These are phyloP conservation scores for Elongisporangium senticosum DNA, from an alignment of 352 stramenopile species.

Conservation along the genomic window DNA sequence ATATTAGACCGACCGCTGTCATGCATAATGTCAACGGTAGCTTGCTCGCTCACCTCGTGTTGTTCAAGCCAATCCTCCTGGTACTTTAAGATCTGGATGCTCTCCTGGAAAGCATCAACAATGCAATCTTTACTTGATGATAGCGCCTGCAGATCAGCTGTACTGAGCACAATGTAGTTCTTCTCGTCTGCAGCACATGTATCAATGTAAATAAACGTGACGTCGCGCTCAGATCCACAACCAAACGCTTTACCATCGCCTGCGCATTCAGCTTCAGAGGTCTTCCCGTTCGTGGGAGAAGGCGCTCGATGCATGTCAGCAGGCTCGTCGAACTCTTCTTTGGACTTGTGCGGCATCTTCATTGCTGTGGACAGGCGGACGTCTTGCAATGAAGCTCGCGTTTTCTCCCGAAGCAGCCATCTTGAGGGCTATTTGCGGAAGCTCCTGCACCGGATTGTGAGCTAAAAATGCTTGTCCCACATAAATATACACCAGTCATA, in stretches of 20 bases:
- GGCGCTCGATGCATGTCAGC: not conserved
- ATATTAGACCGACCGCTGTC: not conserved
- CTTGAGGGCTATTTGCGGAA: not conserved
- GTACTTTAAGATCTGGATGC: constrained; percentile 2
- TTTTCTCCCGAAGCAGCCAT: not conserved
- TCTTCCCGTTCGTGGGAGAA: not conserved
- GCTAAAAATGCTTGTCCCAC: not conserved
- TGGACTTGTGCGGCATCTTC: not conserved
- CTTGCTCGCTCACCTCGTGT: constrained; percentile 30
- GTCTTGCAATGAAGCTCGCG: not conserved
- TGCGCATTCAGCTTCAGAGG: not conserved
- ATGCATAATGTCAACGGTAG: not conserved
- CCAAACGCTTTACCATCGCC: not conserved
- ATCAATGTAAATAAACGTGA: not conserved
- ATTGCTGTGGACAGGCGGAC: not conserved
- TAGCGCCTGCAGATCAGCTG: constrained; percentile 30
- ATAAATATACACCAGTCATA: not conserved
- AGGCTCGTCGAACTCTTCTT: not conserved
- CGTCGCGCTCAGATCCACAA: not conserved
- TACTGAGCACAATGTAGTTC: constrained; percentile 30
- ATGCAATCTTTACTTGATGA: constrained; percentile 8
- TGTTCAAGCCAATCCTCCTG: constrained; percentile 53
- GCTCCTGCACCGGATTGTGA: not conserved
- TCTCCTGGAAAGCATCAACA: constrained; percentile 17
- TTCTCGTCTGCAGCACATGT: constrained; percentile 30